These are phyloP conservation scores for Nicotiana sylvestris DNA, from an alignment of 257 asterid species.

Conservation along the genomic window DNA sequence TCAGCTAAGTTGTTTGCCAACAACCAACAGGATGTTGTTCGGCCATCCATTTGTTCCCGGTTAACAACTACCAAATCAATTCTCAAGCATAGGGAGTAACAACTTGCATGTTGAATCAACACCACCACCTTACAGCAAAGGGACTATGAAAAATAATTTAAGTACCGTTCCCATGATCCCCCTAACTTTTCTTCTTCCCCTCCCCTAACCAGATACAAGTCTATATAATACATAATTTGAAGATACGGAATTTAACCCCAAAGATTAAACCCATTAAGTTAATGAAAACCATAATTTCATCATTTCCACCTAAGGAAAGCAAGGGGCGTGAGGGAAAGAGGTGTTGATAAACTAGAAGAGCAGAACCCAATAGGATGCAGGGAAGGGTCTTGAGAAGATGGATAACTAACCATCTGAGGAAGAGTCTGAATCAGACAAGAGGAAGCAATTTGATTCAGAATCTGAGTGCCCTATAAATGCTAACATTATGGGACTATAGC, in stretches of 20 bases:
- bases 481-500: background rate
- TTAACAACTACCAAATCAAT: background rate
- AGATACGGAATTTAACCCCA: background rate
- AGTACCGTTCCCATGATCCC: background rate
- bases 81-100: background rate
- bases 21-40: background rate
- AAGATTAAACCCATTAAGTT: background rate
- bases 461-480: background rate
- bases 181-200: background rate
- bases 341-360: background rate
- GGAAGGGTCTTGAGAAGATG: background rate
- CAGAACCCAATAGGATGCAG: background rate
- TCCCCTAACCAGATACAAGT: background rate
- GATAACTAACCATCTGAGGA: background rate
- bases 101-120: background rate
- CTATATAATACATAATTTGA: background rate
- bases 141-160: background rate
- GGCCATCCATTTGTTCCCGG: background rate
- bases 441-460: background rate
- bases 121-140: background rate
- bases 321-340: background rate
- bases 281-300: background rate
- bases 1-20: background rate
- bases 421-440: background rate
- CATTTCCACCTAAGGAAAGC: background rate